phyloP scores from a whole-genome alignment of 495 filamentous ascomycete genomes.

The Glarea lozoyensis region DNA sequence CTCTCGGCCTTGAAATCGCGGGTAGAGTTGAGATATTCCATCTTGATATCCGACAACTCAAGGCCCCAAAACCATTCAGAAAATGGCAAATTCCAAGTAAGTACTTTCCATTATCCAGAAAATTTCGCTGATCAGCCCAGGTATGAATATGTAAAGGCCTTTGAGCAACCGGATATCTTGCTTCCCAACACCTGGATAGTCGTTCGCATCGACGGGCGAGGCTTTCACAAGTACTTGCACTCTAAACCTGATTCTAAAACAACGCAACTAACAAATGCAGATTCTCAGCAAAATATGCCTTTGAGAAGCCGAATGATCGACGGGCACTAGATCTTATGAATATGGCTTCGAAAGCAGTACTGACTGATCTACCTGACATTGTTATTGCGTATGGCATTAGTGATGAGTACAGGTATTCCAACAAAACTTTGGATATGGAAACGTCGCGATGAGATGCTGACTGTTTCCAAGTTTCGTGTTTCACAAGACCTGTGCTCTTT shows the following conservation, averaged over 20 bases:
- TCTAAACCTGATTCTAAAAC: neutral
- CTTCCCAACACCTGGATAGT: slow-evolving; percentile 92
- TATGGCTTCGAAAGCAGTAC: slow-evolving; percentile 69
- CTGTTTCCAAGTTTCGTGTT: slow-evolving; percentile 67
- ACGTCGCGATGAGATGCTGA: neutral
- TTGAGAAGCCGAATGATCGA: slow-evolving; percentile 86
- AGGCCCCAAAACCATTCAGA: neutral
- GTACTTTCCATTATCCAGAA: slow-evolving; percentile 4
- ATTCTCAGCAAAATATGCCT: slow-evolving; percentile 72
- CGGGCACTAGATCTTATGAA: slow-evolving; percentile 92
- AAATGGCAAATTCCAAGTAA: slow-evolving; percentile 61
- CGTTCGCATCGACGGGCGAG: slow-evolving; percentile 82
- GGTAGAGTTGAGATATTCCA: neutral
- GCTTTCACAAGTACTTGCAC: slow-evolving; percentile 70
- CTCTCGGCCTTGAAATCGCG: neutral
- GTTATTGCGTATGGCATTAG: slow-evolving; percentile 84
- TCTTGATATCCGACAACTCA: neutral
- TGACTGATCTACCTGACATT: slow-evolving; percentile 79
- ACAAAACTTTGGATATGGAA: neutral
- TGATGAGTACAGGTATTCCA: slow-evolving; percentile 75
- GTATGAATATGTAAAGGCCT: slow-evolving; percentile 87
- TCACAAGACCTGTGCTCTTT: slow-evolving; percentile 67
- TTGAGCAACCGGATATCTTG: slow-evolving; percentile 72
- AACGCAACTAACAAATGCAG: slow-evolving; percentile 27
- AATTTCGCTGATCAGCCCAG: slow-evolving; percentile 30